Conservation (phyloP, 1,139 yeast genomes). For the Arxiozyma slooffiae region DNA sequence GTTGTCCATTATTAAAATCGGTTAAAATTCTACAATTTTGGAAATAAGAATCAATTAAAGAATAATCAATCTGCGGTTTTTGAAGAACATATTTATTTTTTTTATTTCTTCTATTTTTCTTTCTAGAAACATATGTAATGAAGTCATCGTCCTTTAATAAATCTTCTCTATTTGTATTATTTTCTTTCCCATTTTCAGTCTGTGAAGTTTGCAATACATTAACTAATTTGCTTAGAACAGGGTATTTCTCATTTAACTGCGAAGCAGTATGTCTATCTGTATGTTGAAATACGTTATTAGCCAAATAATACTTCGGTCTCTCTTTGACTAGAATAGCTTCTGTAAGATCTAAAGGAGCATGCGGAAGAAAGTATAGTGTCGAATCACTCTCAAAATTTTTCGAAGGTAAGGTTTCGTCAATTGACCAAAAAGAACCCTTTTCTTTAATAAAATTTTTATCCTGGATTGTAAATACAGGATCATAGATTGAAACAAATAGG, state of each 20-base stretch:
- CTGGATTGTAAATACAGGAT: constrained; percentile 46
- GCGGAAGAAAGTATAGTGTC: constrained; percentile 55
- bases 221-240: constrained; percentile 36
- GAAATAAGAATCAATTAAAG: constrained; percentile 33
- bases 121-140: constrained; percentile 21
- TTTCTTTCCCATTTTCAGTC: not conserved
- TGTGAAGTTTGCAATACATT: constrained; percentile 18
- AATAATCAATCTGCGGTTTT: constrained; percentile 35
- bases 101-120: constrained; percentile 29
- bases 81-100: constrained; percentile 26
- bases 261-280: constrained; percentile 41
- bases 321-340: constrained; percentile 34
- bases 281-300: constrained; percentile 43
- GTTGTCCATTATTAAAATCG: constrained; percentile 20
- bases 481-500: constrained; percentile 42
- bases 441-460: constrained; percentile 35
- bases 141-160: constrained; percentile 21
- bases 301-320: constrained; percentile 36
- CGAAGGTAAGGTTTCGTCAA: constrained; percentile 15
- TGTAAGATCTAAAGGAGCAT: constrained; percentile 58
- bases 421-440: constrained; percentile 22
- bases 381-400: constrained; percentile 9
- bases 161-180: not conserved
- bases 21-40: constrained; percentile 16
- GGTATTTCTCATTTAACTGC: constrained; percentile 37